Percentiles rank a stretch among this genome's conserved stretches.
Evolutionary conservation across 331 rosid genomes (phyloP).

Genomic region (Phaseolus coccineus): DNA sequence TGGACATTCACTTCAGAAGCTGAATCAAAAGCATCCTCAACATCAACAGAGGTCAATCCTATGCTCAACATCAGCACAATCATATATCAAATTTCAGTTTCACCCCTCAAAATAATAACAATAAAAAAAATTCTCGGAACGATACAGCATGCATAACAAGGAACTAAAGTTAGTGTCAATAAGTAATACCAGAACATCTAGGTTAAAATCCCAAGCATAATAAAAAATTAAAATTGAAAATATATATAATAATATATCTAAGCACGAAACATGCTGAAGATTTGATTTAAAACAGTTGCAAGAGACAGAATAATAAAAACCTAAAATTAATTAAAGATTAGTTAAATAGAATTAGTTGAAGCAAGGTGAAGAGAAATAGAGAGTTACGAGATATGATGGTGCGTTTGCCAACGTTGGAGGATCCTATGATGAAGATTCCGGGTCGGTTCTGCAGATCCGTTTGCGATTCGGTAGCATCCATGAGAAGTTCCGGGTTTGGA

Average conservation of each 20-base stretch:
- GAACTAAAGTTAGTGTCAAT: neutral
- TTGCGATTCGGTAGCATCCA: constrained; percentile 43
- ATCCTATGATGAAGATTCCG: constrained; percentile 69
- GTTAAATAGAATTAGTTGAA: neutral
- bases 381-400: constrained; percentile 76
- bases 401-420: constrained; percentile 86
- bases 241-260: neutral
- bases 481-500: neutral
- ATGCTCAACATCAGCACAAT: constrained; percentile 38
- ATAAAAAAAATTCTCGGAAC: neutral
- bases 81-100: constrained; percentile 22
- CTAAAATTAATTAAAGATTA: constrained; percentile 4
- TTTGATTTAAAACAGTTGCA: neutral
- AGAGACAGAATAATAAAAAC: neutral
- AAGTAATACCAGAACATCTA: neutral
- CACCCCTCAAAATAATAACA: neutral
- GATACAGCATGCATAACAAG: neutral
- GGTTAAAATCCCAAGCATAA: neutral
- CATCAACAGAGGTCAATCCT: constrained; percentile 76
- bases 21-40: constrained; percentile 67
- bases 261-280: neutral
- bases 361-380: neutral
- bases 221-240: neutral
- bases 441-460: constrained; percentile 63
- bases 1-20: constrained; percentile 62